Base-by-base conservation (phyloP, 139 green algal species). In the Picocystis salinarum region DNA sequence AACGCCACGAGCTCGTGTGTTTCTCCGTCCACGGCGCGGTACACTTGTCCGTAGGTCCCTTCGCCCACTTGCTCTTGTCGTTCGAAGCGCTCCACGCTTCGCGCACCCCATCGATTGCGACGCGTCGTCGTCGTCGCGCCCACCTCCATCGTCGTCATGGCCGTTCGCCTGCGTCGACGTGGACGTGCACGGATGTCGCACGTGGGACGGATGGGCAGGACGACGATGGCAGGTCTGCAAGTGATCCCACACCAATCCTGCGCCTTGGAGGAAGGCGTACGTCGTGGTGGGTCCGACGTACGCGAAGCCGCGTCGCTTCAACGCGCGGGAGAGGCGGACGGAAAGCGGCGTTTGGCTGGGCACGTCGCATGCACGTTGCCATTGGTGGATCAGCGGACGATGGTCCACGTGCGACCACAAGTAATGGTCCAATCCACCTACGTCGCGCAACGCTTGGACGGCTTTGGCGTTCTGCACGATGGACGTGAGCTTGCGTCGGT, bases 1-100 rank as follows among this genome's bases (percentile, higher is more conserved):
- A 94, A 46, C 1, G 89, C 89, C 15, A 74, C 65, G 30, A 73
- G 66, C 19, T 72, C 64, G 3, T 45, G 39, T 23, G 50, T 70
- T n/a, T 26, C 28, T 34, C 58, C 61, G 7, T 70, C 52, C 20
- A 34, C 40, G 13, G 61, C 61, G 48, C 58, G 68, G 52, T 67
- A 74, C 24, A 74, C 65, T 34, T 70, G 18, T 46, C 56, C 62
- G 56, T 66, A 66, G 39, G 54, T 66, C 17, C 56, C 56, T 36
- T 66, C 52, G 27, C 56, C 56, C n/a, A 66, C 41, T 12, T 39
- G 18, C 6, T 20, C 11, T 7, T 23, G 20, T 7, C 17, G 7
- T 26, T 42, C 11, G 41, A 29, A 48, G 11, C 18, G 25, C 19
- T 48, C 41, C 19, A 48, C 17, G 11, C 25, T 29, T 9, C 41